Evolutionary conservation across 495 filamentous ascomycete genomes (phyloP).

Genomic region (Achaetomiella virescens): DNA sequence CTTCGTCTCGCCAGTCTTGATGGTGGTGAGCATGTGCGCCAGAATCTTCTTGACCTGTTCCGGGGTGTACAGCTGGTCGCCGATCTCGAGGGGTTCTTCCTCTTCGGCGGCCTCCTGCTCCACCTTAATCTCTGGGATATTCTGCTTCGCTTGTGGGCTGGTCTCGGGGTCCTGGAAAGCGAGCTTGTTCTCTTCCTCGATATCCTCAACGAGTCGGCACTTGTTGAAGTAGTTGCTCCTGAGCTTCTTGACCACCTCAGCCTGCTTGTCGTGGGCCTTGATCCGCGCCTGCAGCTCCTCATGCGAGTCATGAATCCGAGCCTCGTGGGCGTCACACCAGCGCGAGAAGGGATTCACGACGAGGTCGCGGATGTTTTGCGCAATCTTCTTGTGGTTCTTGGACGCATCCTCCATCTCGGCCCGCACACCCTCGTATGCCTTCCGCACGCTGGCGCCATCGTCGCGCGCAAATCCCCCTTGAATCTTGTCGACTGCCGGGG

Average conservation of each 20-base stretch:
- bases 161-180: conserved; percentile 78
- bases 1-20: conserved; percentile 84
- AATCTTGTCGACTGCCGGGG: conserved; percentile 73
- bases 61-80: conserved; percentile 75
- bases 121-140: conserved; percentile 55
- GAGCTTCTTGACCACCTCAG: conserved; percentile 82
- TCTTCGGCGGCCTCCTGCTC: conserved; percentile 45
- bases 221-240: conserved; percentile 98
- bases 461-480: conserved; percentile 83
- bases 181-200: conserved; percentile 97
- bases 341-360: conserved; percentile 89
- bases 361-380: conserved; percentile 89
- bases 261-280: conserved; percentile 88
- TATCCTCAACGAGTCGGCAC: conserved; percentile 88
- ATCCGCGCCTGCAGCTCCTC: conserved; percentile 85
- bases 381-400: conserved; percentile 88
- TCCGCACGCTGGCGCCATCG: conserved; percentile 91
- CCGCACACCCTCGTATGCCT: conserved; percentile 94
- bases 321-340: conserved; percentile 92
- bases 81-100: conserved; percentile 83
- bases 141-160: conserved; percentile 43
- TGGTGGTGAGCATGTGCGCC: conserved; percentile 74
- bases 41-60: conserved; percentile 88
- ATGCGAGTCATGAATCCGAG: conserved; percentile 84
- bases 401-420: conserved; percentile 90